Conservation (phyloP, 352 stramenopile genomes). For the Globisporangium viniferum region DNA sequence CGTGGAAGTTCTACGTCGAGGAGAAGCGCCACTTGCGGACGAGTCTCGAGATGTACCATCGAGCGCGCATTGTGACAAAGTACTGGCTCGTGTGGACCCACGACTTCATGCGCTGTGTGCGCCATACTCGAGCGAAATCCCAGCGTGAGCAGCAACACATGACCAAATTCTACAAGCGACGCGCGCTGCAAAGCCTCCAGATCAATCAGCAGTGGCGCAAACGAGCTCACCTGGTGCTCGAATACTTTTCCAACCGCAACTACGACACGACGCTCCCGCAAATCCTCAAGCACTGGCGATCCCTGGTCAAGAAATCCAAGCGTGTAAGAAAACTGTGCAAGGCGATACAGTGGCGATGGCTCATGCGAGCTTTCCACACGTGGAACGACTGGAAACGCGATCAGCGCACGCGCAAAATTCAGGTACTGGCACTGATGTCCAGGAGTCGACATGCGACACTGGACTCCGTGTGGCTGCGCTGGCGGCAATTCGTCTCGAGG, state of each 20-base stretch:
- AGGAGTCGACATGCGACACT: neutral
- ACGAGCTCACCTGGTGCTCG: slow-evolving; percentile 29
- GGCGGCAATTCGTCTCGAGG: slow-evolving; percentile 16
- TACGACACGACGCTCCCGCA: slow-evolving; percentile 25
- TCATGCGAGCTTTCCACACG: neutral
- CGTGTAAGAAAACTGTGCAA: neutral
- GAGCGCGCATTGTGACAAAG: slow-evolving; percentile 52
- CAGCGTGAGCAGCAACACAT: neutral
- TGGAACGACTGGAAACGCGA: slow-evolving; percentile 8
- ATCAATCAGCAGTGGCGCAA: slow-evolving; percentile 19
- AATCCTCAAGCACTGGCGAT: slow-evolving; percentile 19
- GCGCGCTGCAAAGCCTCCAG: slow-evolving; percentile 14
- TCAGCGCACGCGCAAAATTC: slow-evolving; percentile 1
- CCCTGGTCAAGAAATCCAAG: slow-evolving; percentile 1
- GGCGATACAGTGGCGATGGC: neutral
- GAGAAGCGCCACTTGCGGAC: slow-evolving; percentile 38
- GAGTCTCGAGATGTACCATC: slow-evolving; percentile 46
- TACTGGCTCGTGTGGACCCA: slow-evolving; percentile 59
- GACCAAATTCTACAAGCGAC: slow-evolving; percentile 12
- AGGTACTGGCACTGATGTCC: neutral
- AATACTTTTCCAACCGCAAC: slow-evolving; percentile 33
- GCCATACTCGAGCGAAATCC: neutral
- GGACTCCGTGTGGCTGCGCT: slow-evolving; percentile 13
- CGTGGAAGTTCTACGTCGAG: slow-evolving; percentile 36
- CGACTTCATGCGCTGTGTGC: slow-evolving; percentile 29